Base-by-base conservation (phyloP, 306 rosid genomes). In the Glycyrrhiza uralensis region DNA sequence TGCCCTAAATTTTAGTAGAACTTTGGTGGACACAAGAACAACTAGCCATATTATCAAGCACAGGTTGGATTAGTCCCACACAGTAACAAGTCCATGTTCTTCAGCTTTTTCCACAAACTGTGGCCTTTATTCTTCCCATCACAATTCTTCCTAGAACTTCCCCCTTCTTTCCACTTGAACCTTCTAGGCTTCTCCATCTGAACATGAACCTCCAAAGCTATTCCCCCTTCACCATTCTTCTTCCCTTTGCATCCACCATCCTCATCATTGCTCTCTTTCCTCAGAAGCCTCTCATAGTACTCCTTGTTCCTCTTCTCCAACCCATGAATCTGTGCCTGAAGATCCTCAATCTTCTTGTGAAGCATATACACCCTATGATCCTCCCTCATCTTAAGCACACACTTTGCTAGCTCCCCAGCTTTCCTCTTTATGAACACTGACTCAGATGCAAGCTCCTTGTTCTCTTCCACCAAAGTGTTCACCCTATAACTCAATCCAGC, bases 291-390 rank as follows among this genome's bases (percentile, higher is more conserved):
- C 77, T 87, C 91, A 49, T 83, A 82, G 61, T 91, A 94, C 74
- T 91, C 96, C 55, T 82, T 85, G 82, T 94, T 94, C 81, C 92
- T 84, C 86, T 85, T 91, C 85, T 95, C 99, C 82, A 95, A 78
- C 1, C 96, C 94, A 71, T 84, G 77, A 14, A 95, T 87, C 80
- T 95, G 97, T 0, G 83, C 87, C 65, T 95, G 97, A 44, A 95
- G 95, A 76, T 91, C 96, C 72, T 91, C 96, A 17, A 95, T 89
- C 33, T 88, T 91, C 64, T 80, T 73, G 65, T 89, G 89, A 1
- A 95, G 88, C 84, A 89, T 44, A 77, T 66, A 88, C 17, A 89
- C 99, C 63, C 92, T 85, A 42, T 87, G 96, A 66, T 91, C 96
- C 76, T 94, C 96, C 50, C 96, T 81, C 91, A 85, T 84, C 78